A percentile compares a stretch with the other conserved stretches of the same genome.
Conservation (phyloP, 257 asterid species). For the Eucommia ulmoides region DNA sequence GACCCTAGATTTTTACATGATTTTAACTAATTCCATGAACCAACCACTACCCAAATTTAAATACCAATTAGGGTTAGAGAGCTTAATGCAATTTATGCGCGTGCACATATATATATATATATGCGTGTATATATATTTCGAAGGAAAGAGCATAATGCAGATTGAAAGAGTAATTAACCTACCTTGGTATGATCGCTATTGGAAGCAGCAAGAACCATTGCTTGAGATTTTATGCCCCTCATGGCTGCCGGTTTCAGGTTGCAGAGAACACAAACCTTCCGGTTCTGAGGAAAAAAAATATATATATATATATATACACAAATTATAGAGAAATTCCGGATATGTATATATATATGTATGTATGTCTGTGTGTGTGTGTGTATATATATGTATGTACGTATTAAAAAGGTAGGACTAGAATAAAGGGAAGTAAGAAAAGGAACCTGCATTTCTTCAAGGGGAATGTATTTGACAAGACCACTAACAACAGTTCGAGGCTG, state of each 20-base stretch:
- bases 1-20: too few relatives aligned
- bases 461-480: constrained; percentile 87
- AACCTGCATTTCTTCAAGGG: constrained; percentile 96
- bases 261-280: constrained; percentile 93
- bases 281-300: constrained; percentile 40
- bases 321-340: not conserved
- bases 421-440: constrained; percentile 5
- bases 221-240: constrained; percentile 95
- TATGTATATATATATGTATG: not conserved
- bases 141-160: too few relatives aligned
- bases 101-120: too few relatives aligned
- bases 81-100: too few relatives aligned
- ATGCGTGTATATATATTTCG: too few relatives aligned
- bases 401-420: not conserved
- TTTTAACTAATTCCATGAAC: too few relatives aligned
- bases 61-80: too few relatives aligned
- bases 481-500: constrained; percentile 93
- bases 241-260: constrained; percentile 86
- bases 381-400: not conserved
- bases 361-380: too few relatives aligned
- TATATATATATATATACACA: constrained; percentile 2
- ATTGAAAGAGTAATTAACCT: too few relatives aligned
- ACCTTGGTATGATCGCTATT: constrained; percentile 67
- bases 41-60: too few relatives aligned
- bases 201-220: constrained; percentile 98